Evolutionary conservation across 805 yeast genomes (phyloP), one percentile per base, ranked within the genome.

Genomic region (Cyberlindnera bimundalis): DNA sequence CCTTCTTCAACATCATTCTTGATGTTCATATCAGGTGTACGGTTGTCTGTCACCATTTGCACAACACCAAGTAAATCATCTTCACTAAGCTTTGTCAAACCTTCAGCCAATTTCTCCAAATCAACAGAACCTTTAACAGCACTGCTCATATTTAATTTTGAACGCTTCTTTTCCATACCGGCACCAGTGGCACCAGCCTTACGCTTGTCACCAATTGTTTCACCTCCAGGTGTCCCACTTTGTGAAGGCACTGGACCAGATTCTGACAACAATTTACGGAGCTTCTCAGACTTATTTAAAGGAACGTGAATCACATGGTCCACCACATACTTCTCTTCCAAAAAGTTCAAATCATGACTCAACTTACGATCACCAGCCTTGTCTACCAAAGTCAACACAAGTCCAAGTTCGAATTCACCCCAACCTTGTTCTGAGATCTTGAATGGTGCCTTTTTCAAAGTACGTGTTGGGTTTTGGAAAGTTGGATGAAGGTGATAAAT

Each of bases 1-100:
- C 99, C 99, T 55, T 87, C 91, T 47, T 91, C 98, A 37, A 87
- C 89, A 57, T 91, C 96, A 62, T 93, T 91, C 61, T 90, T 90
- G 54, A 91, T 84, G 65, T 84, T 89, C 96, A 91, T 91, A 35
- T 91, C 98, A 33, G 87, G 79, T 5, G 98, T 88, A 59, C 87
- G 78, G 67, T 93, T 93, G 62, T 91, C 98, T 32, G 96, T 89
- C 29, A 91, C 93, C 96, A 91, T 90, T 66, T 91, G 98, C 40
- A 91, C 98, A 35, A 93, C 93, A 25, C 89, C 95, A 37, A 93
- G 78, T 52, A 91, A 71, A 64, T 93, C 97, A 59, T 93, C 98
- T 65, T 91, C 98, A 43, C 73, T 81, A 50, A 91, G 72, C 64
- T 86, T 86, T 39, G 95, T 87, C 54, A 91, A 74, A 3, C 93